phyloP scores from a whole-genome alignment of 2,329 filamentous ascomycete species.

The Teratosphaeria pseudoeucalypti region DNA sequence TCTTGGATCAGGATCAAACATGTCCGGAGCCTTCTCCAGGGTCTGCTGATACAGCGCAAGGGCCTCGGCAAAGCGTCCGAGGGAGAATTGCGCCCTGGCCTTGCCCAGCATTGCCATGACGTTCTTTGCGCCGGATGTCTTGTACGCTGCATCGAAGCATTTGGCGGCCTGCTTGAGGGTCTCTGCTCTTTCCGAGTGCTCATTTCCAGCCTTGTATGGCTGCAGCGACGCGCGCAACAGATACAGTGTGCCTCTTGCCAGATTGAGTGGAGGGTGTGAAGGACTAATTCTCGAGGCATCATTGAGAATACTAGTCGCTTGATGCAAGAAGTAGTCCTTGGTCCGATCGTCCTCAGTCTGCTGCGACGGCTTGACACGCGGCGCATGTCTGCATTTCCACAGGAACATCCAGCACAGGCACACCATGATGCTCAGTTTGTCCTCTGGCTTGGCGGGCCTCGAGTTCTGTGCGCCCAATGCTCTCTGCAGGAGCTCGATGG shows the following conservation, averaged over 20 bases:
- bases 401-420: constrained; percentile 87
- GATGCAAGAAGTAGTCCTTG: constrained; percentile 85
- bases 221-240: constrained; percentile 80
- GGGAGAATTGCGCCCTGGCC: constrained; percentile 73
- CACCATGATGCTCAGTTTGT: constrained; percentile 74
- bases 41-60: constrained; percentile 79
- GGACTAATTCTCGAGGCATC: constrained; percentile 93
- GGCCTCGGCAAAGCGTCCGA: constrained; percentile 77
- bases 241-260: constrained; percentile 81
- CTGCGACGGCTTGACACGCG: constrained; percentile 50
- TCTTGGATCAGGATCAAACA: constrained; percentile 86
- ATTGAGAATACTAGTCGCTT: constrained; percentile 84
- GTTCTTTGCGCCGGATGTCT: constrained; percentile 75
- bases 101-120: constrained; percentile 88
- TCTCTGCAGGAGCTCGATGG: constrained; percentile 59
- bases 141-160: constrained; percentile 87
- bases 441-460: constrained; percentile 53
- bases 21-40: constrained; percentile 70
- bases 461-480: constrained; percentile 56
- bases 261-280: constrained; percentile 78
- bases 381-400: constrained; percentile 76
- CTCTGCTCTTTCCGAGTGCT: constrained; percentile 62
- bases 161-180: constrained; percentile 77
- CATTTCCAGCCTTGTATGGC: constrained; percentile 59
- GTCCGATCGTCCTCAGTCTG: constrained; percentile 65